Percentiles rank a stretch among this genome's conserved stretches.
These are phyloP conservation scores for Eremothecium sinecaudum DNA, from an alignment of 1,139 yeast species.

Conservation along the genomic window DNA sequence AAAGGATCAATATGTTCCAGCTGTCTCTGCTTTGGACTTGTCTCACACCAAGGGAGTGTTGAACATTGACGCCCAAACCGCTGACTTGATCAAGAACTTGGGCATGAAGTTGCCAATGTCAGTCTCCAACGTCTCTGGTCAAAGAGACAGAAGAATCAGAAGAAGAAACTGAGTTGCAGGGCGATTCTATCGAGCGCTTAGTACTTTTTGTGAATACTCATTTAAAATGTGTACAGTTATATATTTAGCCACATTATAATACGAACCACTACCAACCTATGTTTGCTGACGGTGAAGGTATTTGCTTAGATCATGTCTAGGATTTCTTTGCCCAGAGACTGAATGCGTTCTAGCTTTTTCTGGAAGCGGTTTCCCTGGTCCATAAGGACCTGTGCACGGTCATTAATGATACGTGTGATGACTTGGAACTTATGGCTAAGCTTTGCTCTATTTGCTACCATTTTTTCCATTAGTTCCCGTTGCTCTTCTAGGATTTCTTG, in stretches of 20 bases:
- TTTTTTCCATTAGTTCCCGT: constrained; percentile 28
- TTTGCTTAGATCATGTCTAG: constrained; percentile 27
- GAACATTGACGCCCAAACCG: constrained; percentile 97
- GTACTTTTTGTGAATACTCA: constrained; percentile 12
- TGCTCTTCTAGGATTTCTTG: constrained; percentile 29
- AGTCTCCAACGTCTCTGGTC: constrained; percentile 87
- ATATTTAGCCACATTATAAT: constrained; percentile 12
- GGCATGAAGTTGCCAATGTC: constrained; percentile 94
- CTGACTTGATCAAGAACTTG: constrained; percentile 89
- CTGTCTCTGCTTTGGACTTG: constrained; percentile 98
- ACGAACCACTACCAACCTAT: constrained; percentile 8
- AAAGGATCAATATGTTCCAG: constrained; percentile 99
- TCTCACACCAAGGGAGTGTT: constrained; percentile 93
- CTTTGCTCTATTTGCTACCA: constrained; percentile 34
- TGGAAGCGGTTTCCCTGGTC: constrained; percentile 32
- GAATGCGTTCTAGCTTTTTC: constrained; percentile 32
- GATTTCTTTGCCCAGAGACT: constrained; percentile 35
- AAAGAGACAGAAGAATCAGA: constrained; percentile 93
- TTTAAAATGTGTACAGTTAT: constrained; percentile 18
- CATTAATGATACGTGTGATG: constrained; percentile 32
- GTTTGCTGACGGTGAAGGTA: neutral
- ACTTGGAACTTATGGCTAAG: constrained; percentile 33
- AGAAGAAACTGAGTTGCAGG: constrained; percentile 62
- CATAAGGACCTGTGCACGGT: constrained; percentile 33
- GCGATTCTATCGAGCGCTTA: constrained; percentile 9